Evolutionary conservation across 1,284 basidiomycete species (phyloP), one percentile per base, ranked within the genome.

Genomic region (Rhodotorula sp.): DNA sequence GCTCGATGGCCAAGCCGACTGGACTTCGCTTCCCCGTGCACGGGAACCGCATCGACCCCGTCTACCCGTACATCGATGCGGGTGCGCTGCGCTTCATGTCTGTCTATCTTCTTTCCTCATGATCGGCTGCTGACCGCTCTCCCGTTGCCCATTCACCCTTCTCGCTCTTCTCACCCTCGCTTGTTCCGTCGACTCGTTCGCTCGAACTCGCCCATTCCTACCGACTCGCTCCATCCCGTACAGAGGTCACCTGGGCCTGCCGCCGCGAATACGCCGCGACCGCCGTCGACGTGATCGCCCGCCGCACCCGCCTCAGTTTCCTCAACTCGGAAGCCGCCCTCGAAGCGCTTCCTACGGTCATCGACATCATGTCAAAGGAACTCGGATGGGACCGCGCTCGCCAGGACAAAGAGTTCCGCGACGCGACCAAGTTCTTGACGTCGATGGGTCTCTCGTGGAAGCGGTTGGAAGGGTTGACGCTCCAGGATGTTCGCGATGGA

Each of bases 1-100:
- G 90, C 77, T 86, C 88, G 3, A 86, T 95, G 73, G 89, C 91
- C 10, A 84, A 88, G 70, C 87, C 89, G 1, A 94, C 93, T 0
- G 90, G 90, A 37, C 83, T 86, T 70, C 84, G 84, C 44, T 96
- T 91, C 92, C 93, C 94, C 15, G 82, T 94, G 24, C 88, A 95
- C 80, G 94, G 94, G 49, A 85, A 86, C 70, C 86, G 89, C n/a
- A 83, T 97, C 45, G 86, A 85, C 56, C 83, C 86, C 8, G 85
- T 87, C 62, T 94, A 95, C 80, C 90, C 93, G 37, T 95, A 89
- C 85, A 90, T 97, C 79, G 93, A 97, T 81, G 93, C 91, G 6
- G 95, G 98, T 83, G 89, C 95, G 62, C 20, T 17, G 4, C 51
- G 4, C 22, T 3, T 20, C 30, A 29, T 46, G 33, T 30, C 22